Evolutionary conservation across 441 rosid genomes (phyloP).

Genomic region (Theobroma grandiflorum): DNA sequence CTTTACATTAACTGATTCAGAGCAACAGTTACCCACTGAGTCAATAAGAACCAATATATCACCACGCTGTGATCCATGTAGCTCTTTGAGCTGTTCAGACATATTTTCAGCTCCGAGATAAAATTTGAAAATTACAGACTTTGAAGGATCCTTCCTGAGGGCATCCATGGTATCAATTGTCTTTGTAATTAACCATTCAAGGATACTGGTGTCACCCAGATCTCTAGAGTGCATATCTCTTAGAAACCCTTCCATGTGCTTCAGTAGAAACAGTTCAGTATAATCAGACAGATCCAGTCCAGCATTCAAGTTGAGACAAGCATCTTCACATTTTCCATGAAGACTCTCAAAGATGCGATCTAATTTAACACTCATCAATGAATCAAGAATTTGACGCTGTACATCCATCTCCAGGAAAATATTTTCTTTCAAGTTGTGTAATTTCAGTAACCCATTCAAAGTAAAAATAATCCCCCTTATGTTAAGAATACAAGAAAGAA

Average conservation of each 20-base stretch:
- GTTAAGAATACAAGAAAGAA: constrained; percentile 81
- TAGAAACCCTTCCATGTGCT: constrained; percentile 87
- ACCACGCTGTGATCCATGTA: constrained; percentile 61
- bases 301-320: constrained; percentile 61
- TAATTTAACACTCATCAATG: constrained; percentile 78
- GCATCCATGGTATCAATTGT: constrained; percentile 76
- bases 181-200: constrained; percentile 82
- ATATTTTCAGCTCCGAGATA: constrained; percentile 77
- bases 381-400: constrained; percentile 63
- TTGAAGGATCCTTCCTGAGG: constrained; percentile 79
- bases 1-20: constrained; percentile 81
- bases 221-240: constrained; percentile 64
- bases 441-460: constrained; percentile 67
- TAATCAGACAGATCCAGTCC: constrained; percentile 64
- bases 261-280: constrained; percentile 75
- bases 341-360: constrained; percentile 79
- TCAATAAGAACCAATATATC: constrained; percentile 87
- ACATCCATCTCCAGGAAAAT: constrained; percentile 59
- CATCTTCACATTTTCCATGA: constrained; percentile 78
- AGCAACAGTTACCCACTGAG: constrained; percentile 76
- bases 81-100: constrained; percentile 55
- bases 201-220: constrained; percentile 58
- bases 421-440: constrained; percentile 52
- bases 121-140: constrained; percentile 62
- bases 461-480: constrained; percentile 73